Conservation (phyloP, 2,329 filamentous ascomycete genomes). For the Aaosphaeria arxii region DNA sequence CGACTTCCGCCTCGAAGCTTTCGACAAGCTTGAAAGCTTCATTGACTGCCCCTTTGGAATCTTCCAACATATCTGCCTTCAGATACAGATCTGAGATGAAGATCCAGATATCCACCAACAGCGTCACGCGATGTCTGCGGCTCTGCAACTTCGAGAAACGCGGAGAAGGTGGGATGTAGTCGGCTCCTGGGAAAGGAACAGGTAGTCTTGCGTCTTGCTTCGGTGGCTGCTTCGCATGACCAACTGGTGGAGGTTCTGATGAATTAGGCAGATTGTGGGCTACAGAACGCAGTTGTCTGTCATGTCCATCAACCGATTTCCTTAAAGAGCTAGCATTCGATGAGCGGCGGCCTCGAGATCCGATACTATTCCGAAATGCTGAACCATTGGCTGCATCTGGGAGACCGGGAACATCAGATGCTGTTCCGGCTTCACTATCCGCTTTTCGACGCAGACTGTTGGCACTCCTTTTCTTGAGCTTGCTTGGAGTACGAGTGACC, state of each 20-base stretch:
- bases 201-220: constrained; percentile 45
- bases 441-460: constrained; percentile 34
- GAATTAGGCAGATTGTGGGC: constrained; percentile 39
- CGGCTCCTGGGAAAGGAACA: constrained; percentile 33
- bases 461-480: constrained; percentile 38
- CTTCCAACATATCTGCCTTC: constrained; percentile 73
- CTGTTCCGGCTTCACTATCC: constrained; percentile 13
- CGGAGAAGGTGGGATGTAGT: constrained; percentile 40
- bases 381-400: constrained; percentile 20
- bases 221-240: constrained; percentile 40
- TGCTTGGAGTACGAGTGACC: constrained; percentile 36
- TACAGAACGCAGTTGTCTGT: constrained; percentile 37
- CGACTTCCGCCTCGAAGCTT: constrained; percentile 65
- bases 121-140: constrained; percentile 53
- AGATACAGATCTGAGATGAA: constrained; percentile 87
- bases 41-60: constrained; percentile 73
- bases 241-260: constrained; percentile 34
- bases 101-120: constrained; percentile 81
- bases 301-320: constrained; percentile 28
- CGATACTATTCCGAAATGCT: constrained; percentile 8
- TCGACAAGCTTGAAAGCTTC: constrained; percentile 79
- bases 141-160: constrained; percentile 51
- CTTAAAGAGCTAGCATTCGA: constrained; percentile 19
- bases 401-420: constrained; percentile 21
- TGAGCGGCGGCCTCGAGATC: constrained; percentile 10